Conservation (phyloP, 1,284 basidiomycete species). For the Grifola frondosa region DNA sequence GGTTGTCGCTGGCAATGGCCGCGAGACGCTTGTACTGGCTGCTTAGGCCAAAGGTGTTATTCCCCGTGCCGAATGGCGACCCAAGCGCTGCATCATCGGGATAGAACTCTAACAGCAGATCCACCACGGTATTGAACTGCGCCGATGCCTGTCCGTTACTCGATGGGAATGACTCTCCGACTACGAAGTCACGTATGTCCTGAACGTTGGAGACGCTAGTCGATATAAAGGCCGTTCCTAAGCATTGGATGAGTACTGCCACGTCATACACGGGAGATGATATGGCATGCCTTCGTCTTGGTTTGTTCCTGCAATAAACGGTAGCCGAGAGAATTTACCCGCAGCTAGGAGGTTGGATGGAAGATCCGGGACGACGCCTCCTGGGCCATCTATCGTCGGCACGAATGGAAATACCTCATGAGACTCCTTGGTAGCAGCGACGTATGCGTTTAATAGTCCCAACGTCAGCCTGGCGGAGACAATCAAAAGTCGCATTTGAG, state of each 20-base stretch:
- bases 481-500: background rate
- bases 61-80: constrained; percentile 51
- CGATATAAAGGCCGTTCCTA: constrained; percentile 42
- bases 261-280: background rate
- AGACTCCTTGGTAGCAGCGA: background rate
- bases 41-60: constrained; percentile 47
- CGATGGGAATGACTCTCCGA: constrained; percentile 21
- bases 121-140: background rate
- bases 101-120: constrained; percentile 42
- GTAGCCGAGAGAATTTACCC: constrained; percentile 18
- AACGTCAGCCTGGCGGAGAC: background rate
- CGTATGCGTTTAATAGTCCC: too few relatives aligned
- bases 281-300: constrained; percentile 15
- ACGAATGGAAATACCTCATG: constrained; percentile 24
- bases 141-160: constrained; percentile 35
- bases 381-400: constrained; percentile 15
- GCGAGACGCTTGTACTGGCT: constrained; percentile 44
- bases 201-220: constrained; percentile 32
- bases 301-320: constrained; percentile 19
- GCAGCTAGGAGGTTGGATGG: constrained; percentile 14
- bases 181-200: constrained; percentile 28
- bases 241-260: constrained; percentile 33
- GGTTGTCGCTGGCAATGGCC: constrained; percentile 44
- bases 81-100: constrained; percentile 48
- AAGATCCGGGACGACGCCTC: constrained; percentile 15